phyloP scores from a whole-genome alignment of 1,284 basidiomycete genomes.

The Stygiomarasmius scandens region DNA sequence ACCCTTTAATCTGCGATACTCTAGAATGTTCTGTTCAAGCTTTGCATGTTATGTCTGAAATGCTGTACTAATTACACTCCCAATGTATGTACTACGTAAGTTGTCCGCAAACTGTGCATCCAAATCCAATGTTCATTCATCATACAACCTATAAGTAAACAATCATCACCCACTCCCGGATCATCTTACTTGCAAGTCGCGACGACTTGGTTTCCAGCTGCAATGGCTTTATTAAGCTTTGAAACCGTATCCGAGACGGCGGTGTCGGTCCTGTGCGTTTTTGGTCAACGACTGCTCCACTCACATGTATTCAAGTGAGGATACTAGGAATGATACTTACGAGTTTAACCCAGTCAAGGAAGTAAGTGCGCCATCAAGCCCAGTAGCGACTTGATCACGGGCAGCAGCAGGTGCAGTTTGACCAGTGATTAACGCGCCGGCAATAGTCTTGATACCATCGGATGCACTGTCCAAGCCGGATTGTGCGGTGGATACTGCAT shows the following conservation, averaged over 20 bases:
- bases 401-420: constrained; percentile 37
- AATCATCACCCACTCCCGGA: neutral
- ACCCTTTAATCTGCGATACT: no score
- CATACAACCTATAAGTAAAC: neutral
- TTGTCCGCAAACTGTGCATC: no score
- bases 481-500: constrained; percentile 28
- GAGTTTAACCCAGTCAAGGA: constrained; percentile 24
- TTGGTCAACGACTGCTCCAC: no score
- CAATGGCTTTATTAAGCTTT: constrained; percentile 13
- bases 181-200: constrained; percentile 17
- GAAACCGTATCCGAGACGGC: constrained; percentile 16
- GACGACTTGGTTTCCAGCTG: constrained; percentile 18
- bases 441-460: constrained; percentile 37
- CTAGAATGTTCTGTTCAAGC: no score
- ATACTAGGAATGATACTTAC: constrained; percentile 27
- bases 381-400: constrained; percentile 33
- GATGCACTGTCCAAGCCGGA: constrained; percentile 31
- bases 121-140: no score
- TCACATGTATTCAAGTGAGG: no score
- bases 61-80: no score
- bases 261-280: constrained; percentile 7
- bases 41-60: no score
- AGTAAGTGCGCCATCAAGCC: constrained; percentile 21
- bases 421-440: constrained; percentile 35
- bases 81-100: no score